A percentile compares a stretch with the other conserved stretches of the same genome.
Evolutionary conservation across 1,284 basidiomycete genomes (phyloP).

Genomic region (Phellinidium pouzarii): DNA sequence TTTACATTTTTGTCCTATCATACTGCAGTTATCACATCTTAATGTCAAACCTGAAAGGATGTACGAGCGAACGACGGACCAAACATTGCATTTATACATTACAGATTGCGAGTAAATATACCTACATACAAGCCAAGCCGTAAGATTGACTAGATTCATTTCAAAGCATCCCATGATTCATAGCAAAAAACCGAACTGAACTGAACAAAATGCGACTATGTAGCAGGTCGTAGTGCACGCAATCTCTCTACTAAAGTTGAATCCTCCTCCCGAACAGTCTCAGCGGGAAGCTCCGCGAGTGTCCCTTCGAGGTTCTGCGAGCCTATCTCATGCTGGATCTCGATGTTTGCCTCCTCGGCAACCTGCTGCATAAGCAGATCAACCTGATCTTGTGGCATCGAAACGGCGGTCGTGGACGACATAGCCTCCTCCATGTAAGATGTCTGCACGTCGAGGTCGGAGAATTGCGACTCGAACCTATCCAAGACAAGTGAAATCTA

Average conservation of each 20-base stretch:
- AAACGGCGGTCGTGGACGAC: constrained; percentile 86
- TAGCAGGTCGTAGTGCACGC: constrained; percentile 73
- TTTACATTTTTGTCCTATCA: not conserved
- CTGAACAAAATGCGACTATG: constrained; percentile 31
- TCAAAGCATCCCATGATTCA: not conserved
- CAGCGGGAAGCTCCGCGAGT: constrained; percentile 48
- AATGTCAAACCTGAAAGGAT: not conserved
- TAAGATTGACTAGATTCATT: not conserved
- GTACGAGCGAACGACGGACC: not conserved
- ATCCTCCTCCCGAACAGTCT: constrained; percentile 71
- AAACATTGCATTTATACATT: not conserved
- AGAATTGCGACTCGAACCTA: constrained; percentile 96
- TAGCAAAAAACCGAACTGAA: not conserved
- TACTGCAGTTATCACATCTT: not conserved
- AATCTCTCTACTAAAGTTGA: constrained; percentile 73
- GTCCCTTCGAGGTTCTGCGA: constrained; percentile 50
- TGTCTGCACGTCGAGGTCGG: constrained; percentile 97
- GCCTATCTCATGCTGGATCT: constrained; percentile 86
- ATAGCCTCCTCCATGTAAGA: constrained; percentile 98
- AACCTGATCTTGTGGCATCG: constrained; percentile 96
- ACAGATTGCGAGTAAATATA: not conserved
- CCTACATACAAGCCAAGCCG: constrained; percentile 6
- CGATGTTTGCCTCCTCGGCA: constrained; percentile 96
- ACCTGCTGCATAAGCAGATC: constrained; percentile 89
- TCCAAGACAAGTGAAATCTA: constrained; percentile 99